Evolutionary conservation across 768 basidiomycete genomes (phyloP).

Genomic region (Lentinus tigrinus): DNA sequence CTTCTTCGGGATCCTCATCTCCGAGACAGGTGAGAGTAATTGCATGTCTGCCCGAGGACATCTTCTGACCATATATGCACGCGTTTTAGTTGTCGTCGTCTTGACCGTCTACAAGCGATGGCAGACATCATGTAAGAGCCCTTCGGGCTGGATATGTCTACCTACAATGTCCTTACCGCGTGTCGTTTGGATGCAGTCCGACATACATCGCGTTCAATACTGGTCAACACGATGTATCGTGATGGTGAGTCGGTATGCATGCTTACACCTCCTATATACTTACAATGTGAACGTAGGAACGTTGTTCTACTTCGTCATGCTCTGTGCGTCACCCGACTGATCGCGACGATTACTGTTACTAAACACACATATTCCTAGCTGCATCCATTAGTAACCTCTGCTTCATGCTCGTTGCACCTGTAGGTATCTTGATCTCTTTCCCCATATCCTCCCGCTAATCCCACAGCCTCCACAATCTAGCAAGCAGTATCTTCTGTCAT

Average conservation of each 20-base stretch:
- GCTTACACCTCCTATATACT: neutral
- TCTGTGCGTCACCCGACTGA: neutral
- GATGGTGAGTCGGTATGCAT: neutral
- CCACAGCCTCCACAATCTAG: neutral
- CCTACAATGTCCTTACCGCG: no score
- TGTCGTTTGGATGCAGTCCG: no score
- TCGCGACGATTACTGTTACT: neutral
- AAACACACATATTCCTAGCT: neutral
- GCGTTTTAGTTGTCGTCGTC: no score
- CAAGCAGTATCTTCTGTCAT: neutral
- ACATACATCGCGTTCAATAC: no score
- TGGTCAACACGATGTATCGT: slow-evolving; percentile 6
- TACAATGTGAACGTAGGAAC: neutral
- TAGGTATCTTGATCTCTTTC: neutral
- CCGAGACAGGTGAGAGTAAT: no score
- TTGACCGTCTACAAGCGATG: no score
- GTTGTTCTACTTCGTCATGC: slow-evolving; percentile 3
- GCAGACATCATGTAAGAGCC: no score
- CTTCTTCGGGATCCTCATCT: no score
- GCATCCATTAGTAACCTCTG: slow-evolving; percentile 3
- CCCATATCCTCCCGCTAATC: neutral
- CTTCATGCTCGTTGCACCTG: slow-evolving; percentile 2
- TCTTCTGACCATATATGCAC: no score
- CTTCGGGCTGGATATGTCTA: no score
- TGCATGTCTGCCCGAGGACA: no score